Conservation (phyloP, 2,329 filamentous ascomycete genomes). For the Aspergillus fijiensis region DNA sequence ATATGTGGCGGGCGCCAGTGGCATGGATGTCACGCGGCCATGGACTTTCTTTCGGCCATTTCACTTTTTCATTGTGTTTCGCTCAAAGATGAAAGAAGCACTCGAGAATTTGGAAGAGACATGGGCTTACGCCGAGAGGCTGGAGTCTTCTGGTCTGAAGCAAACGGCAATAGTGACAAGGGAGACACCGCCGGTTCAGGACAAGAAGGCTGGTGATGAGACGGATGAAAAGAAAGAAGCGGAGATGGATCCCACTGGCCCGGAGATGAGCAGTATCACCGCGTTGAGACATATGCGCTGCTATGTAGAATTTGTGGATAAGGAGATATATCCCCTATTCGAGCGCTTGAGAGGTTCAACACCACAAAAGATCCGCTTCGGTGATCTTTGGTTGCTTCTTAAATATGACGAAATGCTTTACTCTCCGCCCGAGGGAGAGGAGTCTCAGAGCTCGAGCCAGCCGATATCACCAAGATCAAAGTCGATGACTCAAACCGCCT, state of each 20-base stretch:
- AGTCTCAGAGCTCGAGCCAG: slow-evolving; percentile 8
- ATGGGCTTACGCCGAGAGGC: slow-evolving; percentile 4
- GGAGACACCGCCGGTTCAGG: background rate
- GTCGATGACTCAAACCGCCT: background rate
- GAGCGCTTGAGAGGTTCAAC: slow-evolving; percentile 6
- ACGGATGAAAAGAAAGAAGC: background rate
- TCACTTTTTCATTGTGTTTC: background rate
- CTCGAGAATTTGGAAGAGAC: slow-evolving; percentile 2
- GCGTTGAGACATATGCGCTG: slow-evolving; percentile 18
- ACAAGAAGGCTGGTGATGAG: background rate
- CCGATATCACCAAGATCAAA: background rate
- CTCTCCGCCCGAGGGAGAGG: slow-evolving; percentile 9
- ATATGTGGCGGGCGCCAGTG: background rate
- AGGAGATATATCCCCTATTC: slow-evolving; percentile 15
- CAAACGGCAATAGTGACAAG: background rate
- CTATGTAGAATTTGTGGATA: slow-evolving; percentile 20
- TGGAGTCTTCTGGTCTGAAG: background rate
- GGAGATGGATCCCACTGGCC: background rate
- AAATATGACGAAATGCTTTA: slow-evolving; percentile 15
- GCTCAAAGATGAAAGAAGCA: background rate
- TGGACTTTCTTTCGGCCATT: background rate
- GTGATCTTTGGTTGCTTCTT: slow-evolving; percentile 21
- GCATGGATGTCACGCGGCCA: background rate
- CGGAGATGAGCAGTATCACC: background rate
- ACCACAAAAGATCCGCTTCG: slow-evolving; percentile 12